Base-by-base conservation (phyloP, 2,329 filamentous ascomycete genomes). In the Didymella sp. region DNA sequence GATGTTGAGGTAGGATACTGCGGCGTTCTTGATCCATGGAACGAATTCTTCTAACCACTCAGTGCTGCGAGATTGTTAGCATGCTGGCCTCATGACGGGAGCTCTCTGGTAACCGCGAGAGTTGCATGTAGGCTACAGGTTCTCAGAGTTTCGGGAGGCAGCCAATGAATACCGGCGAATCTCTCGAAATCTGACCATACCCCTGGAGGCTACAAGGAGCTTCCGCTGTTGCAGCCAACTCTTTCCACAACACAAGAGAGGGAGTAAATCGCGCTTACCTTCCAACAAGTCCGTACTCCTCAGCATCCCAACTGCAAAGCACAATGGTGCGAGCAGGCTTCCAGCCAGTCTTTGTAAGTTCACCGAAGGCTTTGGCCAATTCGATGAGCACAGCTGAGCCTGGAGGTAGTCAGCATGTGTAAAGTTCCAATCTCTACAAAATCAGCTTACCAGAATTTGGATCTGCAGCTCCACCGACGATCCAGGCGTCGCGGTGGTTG, bases 401-500 rank as follows among this genome's bases (percentile, higher is more conserved):
- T 9, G 78, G 11, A 37, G 7, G n/a, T 17, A 37, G 33, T 37
- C 7, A 37, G 7, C 8, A 19, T 17, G 17, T 35, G 31, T n/a
- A n/a, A 17, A 8, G 17, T 17, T 8, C 6, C 8, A 35, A 35
- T 8, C 15, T 35, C 6, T 6, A 35, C n/a, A n/a, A n/a, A n/a
- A n/a, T n/a, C n/a, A 17, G 31, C 31, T n/a, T 35, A 35, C 33
- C 33, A 19, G 33, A 81, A 40, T 84, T 83, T 1, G 82, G 82
- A 49, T 84, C 82, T 0, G 78, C 79, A 1, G 82, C 82, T 3
- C 82, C 82, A 5, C 82, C 82, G 24, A 82, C 73, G 9, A 83
- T 81, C 82, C 82, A 84, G 0, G 82, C 82, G 68, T 84, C 82
- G 11, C 82, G 77, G 56, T 84, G 82, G 33, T 84, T 84, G 3